Evolutionary conservation across 148 eudicot genomes (phyloP), one percentile per base, ranked within the genome.

Genomic region (Heliosperma pusillum): DNA sequence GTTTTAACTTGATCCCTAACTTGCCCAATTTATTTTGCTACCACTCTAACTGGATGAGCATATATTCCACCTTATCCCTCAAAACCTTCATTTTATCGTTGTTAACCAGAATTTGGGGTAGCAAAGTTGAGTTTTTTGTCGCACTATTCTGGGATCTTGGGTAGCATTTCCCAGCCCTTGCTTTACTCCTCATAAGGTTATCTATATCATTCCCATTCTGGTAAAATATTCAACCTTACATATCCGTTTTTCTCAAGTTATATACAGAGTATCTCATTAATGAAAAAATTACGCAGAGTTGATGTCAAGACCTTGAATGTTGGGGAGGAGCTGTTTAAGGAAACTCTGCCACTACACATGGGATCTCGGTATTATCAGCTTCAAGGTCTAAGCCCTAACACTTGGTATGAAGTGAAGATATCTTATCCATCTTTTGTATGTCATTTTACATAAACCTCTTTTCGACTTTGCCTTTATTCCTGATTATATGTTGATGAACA

Each of bases 401-500:
- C 75, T 77, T 83, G 97, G 91, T 93, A 93, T 73, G 95, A 93
- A 93, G 98, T 93, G 87, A 93, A 93, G 93, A 93, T 93, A 87
- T 93, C 98, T 79, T 93, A 93, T 79, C 98, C 97, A 64, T 93
- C 98, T 82, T 89, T 97, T 83, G 98, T 91, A 91, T 78, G 98
- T 88, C 15, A 0, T 40, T 52, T 45, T 64, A 21, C 56, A 16
- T 76, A n/a, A n/a, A n/a, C n/a, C n/a, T 40, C 10, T 30, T 71
- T 70, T 55, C 36, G 44, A 47, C 55, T 26, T 9, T 79, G 69
- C 36, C 25, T 68, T 60, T 24, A 58, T 57, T 60, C 19, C 21
- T 30, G 47, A n/a, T n/a, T n/a, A 40, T 50, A 61, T 16, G 13
- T 78, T 70, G 22, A 9, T 61, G 33, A 24, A 57, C 42, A 24